Evolutionary conservation across 2,329 filamentous ascomycete species (phyloP).

Genomic region (Xylariaceae sp.): DNA sequence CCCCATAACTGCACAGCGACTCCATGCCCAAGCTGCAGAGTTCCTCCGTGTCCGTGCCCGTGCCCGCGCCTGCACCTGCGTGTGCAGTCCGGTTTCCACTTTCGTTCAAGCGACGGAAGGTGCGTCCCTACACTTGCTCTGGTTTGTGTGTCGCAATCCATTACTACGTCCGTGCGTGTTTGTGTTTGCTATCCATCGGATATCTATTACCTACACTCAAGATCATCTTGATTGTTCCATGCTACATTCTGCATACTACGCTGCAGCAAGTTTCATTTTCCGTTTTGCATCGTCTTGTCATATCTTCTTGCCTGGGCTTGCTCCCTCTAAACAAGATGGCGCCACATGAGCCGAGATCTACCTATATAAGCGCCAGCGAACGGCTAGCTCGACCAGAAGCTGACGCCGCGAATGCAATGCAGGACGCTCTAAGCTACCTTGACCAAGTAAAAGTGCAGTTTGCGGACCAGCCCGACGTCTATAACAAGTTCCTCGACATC

Average conservation of each 20-base stretch:
- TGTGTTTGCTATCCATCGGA: too few species aligned
- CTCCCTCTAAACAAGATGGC: background rate
- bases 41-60: background rate
- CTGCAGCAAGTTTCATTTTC: too few species aligned
- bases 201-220: too few species aligned
- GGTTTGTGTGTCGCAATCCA: background rate
- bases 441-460: constrained; percentile 99
- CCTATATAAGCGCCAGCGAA: background rate
- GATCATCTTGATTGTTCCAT: too few species aligned
- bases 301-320: background rate
- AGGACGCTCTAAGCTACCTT: constrained; percentile 83
- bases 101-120: background rate
- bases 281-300: too few species aligned
- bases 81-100: background rate
- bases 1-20: background rate
- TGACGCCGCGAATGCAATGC: constrained; percentile 24
- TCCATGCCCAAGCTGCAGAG: background rate
- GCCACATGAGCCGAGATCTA: background rate
- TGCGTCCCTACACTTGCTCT: background rate
- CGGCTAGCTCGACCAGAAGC: constrained; percentile 5
- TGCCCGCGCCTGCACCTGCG: background rate
- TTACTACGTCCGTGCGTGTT: too few species aligned
- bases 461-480: constrained; percentile 92
- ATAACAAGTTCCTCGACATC: constrained; percentile 93
- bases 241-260: too few species aligned